These are phyloP conservation scores for Lophiostoma macrostomum DNA, from an alignment of 495 filamentous ascomycete species.

Conservation along the genomic window DNA sequence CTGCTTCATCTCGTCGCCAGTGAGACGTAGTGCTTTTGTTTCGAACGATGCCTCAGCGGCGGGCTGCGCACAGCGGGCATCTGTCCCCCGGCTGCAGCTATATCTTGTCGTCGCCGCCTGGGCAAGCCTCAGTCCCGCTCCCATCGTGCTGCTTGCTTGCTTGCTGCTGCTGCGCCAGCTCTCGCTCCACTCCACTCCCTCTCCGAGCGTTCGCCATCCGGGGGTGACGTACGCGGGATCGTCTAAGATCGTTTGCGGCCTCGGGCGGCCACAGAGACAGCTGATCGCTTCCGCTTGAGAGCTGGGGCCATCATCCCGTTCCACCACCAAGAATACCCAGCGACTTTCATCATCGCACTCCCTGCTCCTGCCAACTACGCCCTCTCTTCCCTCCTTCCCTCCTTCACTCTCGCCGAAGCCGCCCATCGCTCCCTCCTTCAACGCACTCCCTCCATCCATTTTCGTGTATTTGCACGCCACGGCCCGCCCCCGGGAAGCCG, in stretches of 20 bases:
- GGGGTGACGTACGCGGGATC: too few species aligned
- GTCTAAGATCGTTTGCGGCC: too few species aligned
- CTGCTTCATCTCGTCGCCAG: slow-evolving; percentile 9
- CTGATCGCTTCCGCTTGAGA: too few species aligned
- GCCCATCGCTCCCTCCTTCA: slow-evolving; percentile 35
- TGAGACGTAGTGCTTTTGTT: slow-evolving; percentile 18
- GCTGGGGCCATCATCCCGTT: too few species aligned
- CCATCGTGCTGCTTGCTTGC: too few species aligned
- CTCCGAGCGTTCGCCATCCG: too few species aligned
- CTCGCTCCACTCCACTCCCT: too few species aligned
- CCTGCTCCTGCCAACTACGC: slow-evolving; percentile 1
- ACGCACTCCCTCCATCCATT: slow-evolving; percentile 25
- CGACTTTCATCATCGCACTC: too few species aligned
- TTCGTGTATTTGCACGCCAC: slow-evolving; percentile 16
- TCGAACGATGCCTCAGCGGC: not conserved
- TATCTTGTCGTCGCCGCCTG: slow-evolving; percentile 12
- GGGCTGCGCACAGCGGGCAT: not conserved
- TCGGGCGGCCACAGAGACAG: too few species aligned
- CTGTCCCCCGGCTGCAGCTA: slow-evolving; percentile 5
- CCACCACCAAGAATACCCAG: too few species aligned
- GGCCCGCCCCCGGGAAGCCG: slow-evolving; percentile 23
- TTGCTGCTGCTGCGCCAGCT: too few species aligned
- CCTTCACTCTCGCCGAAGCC: slow-evolving; percentile 26
- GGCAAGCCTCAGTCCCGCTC: too few species aligned
- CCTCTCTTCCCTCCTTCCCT: slow-evolving; percentile 26